phyloP scores from a whole-genome alignment of 192 early-diverging fungal genomes.

The Coemansia erecta region DNA sequence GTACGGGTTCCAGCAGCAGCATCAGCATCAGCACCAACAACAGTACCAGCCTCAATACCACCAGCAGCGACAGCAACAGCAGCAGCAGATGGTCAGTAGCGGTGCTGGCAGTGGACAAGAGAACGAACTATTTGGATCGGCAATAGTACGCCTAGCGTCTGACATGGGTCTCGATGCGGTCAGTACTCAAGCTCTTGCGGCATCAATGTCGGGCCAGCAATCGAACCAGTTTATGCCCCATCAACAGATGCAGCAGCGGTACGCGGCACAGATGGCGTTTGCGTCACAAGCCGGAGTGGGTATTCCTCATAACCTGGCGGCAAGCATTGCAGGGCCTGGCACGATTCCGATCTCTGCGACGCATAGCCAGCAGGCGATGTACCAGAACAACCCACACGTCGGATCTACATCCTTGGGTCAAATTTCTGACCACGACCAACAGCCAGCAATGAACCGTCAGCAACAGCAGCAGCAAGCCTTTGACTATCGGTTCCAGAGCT shows the following conservation, averaged over 20 bases:
- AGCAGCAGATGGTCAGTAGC: not conserved
- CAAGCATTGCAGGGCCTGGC: not conserved
- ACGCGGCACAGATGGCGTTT: constrained; percentile 23
- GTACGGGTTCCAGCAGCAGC: constrained; percentile 11
- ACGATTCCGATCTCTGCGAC: not conserved
- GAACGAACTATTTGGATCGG: constrained; percentile 12
- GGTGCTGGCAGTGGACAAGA: constrained; percentile 1
- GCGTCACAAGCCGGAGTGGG: constrained; percentile 15
- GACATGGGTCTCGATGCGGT: constrained; percentile 43
- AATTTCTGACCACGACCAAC: constrained; percentile 11
- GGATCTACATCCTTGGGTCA: constrained; percentile 5
- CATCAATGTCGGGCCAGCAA: constrained; percentile 25
- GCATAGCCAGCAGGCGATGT: not conserved
- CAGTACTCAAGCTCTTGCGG: constrained; percentile 28
- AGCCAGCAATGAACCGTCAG: constrained; percentile 7
- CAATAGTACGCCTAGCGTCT: constrained; percentile 33
- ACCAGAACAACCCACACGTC: not conserved
- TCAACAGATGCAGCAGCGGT: constrained; percentile 14
- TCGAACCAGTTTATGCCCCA: not conserved
- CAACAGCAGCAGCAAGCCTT: constrained; percentile 11
- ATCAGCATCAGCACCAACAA: constrained; percentile 2
- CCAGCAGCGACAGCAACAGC: constrained; percentile 5
- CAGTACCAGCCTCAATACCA: not conserved
- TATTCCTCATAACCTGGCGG: not conserved
- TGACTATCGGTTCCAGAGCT: constrained; percentile 10